Conservation (phyloP, 2,329 filamentous ascomycete genomes). For the Fusarium hainanense region DNA sequence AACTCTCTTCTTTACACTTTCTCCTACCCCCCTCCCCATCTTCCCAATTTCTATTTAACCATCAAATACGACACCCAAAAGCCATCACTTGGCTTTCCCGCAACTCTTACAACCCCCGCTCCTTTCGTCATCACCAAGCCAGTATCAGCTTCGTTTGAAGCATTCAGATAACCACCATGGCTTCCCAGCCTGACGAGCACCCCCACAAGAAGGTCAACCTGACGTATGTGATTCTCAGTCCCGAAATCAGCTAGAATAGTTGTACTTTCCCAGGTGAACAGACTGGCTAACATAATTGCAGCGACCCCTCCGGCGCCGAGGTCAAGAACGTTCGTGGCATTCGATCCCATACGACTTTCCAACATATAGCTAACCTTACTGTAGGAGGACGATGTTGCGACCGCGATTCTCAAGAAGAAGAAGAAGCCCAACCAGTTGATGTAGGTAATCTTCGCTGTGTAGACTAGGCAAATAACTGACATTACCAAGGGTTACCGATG, state of each 20-base stretch:
- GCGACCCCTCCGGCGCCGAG: conserved; percentile 90
- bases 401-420: conserved; percentile 99
- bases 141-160: conserved; percentile 45
- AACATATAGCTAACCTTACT: conserved; percentile 50
- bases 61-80: conserved; percentile 16
- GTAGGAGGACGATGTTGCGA: conserved; percentile 89
- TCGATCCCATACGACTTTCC: conserved; percentile 25
- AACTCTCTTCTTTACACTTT: conserved; percentile 23
- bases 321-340: conserved; percentile 76
- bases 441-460: conserved; percentile 64
- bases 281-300: conserved; percentile 59
- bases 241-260: neutral
- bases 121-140: conserved; percentile 42
- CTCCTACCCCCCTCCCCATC: neutral
- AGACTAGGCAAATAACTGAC: conserved; percentile 38
- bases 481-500: conserved; percentile 88
- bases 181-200: conserved; percentile 71
- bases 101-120: conserved; percentile 34
- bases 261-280: conserved; percentile 1
- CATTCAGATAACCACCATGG: conserved; percentile 68
- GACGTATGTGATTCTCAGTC: conserved; percentile 66
- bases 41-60: conserved; percentile 16
- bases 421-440: conserved; percentile 99
- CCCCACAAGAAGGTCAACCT: conserved; percentile 82
- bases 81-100: conserved; percentile 39